phyloP scores from a whole-genome alignment of 2,329 filamentous ascomycete genomes.

The Cladosporium phlei region DNA sequence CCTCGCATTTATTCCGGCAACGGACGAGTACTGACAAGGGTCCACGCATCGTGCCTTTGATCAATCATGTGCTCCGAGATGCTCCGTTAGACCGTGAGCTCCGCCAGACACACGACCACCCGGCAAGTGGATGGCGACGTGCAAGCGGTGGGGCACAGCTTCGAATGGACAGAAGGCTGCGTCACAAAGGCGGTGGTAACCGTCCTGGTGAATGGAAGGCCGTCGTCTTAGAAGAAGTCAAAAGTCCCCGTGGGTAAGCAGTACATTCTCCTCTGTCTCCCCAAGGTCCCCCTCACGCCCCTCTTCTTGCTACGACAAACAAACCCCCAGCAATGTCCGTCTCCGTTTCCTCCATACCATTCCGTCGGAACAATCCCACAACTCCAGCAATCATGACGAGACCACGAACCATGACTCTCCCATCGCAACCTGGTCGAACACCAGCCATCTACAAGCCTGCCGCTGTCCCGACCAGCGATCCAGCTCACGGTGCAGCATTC shows the following conservation, averaged over 20 bases:
- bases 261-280: not conserved
- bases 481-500: conserved; percentile 39
- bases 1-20: not conserved
- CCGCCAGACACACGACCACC: conserved; percentile 8
- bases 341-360: conserved; percentile 5
- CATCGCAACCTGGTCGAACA: conserved; percentile 21
- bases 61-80: conserved; percentile 1
- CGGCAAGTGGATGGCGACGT: conserved; percentile 7
- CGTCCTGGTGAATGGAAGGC: not conserved
- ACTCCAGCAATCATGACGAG: conserved; percentile 10
- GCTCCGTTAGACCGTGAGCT: conserved; percentile 10
- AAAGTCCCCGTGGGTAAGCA: conserved; percentile 8
- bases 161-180: not conserved
- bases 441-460: conserved; percentile 37
- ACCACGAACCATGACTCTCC: conserved; percentile 29
- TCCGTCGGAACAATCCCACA: conserved; percentile 5
- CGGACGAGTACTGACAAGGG: conserved; percentile 2
- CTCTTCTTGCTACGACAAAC: not conserved
- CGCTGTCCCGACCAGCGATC: conserved; percentile 30
- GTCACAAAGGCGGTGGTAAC: conserved; percentile 13
- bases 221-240: conserved; percentile 6
- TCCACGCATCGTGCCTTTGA: not conserved
- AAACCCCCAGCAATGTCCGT: not conserved
- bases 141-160: conserved; percentile 1
- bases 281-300: not conserved